Conservation (phyloP, 371 early-diverging fungal species). For the Actinomortierella wolfii region DNA sequence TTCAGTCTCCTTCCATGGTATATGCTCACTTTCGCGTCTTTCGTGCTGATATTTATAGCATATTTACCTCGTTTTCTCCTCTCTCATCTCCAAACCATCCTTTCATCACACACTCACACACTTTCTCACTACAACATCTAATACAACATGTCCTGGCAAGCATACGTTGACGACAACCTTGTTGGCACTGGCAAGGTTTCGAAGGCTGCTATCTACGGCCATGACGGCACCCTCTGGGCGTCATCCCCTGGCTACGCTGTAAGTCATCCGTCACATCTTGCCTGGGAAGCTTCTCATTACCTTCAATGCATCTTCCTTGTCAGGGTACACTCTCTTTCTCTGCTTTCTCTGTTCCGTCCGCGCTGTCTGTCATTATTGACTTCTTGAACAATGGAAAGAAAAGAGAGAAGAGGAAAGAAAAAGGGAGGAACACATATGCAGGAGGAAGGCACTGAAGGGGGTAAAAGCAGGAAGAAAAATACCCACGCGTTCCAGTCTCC, state of each 20-base stretch:
- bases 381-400: too few relatives aligned
- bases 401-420: too few relatives aligned
- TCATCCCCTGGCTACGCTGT: slow-evolving; percentile 72
- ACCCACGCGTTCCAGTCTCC: too few relatives aligned
- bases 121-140: slow-evolving; percentile 2
- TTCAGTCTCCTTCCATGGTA: too few relatives aligned
- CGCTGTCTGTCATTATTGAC: too few relatives aligned
- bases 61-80: too few relatives aligned
- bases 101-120: slow-evolving; percentile 7
- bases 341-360: slow-evolving; percentile 1
- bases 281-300: too few relatives aligned
- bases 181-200: slow-evolving; percentile 75
- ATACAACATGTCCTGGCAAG: slow-evolving; percentile 81
- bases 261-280: slow-evolving; percentile 13
- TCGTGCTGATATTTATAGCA: too few relatives aligned
- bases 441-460: too few relatives aligned
- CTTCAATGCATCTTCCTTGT: background rate
- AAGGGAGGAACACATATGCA: too few relatives aligned
- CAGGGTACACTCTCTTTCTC: slow-evolving; percentile 3
- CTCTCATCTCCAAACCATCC: background rate
- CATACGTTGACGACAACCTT: slow-evolving; percentile 86
- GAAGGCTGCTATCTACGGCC: slow-evolving; percentile 83
- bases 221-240: slow-evolving; percentile 83
- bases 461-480: too few relatives aligned
- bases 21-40: too few relatives aligned